phyloP scores from a whole-genome alignment of 163 green algal species.

The Scenedesmus sp. region DNA sequence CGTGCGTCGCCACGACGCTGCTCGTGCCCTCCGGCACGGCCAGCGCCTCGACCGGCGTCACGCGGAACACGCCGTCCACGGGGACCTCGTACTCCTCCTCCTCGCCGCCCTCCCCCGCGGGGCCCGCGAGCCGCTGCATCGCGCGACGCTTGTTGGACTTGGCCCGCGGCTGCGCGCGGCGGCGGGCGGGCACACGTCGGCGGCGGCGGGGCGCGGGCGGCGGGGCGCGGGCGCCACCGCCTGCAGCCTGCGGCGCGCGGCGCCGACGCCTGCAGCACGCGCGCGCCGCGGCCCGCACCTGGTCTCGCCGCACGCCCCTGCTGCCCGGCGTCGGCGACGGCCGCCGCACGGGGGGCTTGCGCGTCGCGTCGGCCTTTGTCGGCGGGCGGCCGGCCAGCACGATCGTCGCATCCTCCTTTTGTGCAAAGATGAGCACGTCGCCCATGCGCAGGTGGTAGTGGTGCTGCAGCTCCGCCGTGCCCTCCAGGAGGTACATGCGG shows the following conservation, averaged over 20 bases:
- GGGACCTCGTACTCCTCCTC: constrained; percentile 54
- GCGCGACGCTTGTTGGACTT: constrained; percentile 36
- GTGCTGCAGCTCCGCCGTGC: constrained; percentile 68
- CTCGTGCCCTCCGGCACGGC: constrained; percentile 7
- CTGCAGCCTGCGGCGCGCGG: no score
- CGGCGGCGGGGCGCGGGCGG: no score
- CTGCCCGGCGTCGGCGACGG: constrained; percentile 34
- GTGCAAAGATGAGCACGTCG: constrained; percentile 88
- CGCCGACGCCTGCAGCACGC: no score
- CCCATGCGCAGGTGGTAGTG: constrained; percentile 73
- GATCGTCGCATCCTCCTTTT: constrained; percentile 60
- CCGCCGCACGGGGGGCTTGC: constrained; percentile 48
- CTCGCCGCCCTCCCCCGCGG: constrained; percentile 31
- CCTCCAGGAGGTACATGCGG: constrained; percentile 89
- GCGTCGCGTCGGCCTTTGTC: constrained; percentile 53
- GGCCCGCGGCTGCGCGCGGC: no score
- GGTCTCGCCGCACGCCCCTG: neutral
- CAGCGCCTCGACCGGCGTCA: no score
- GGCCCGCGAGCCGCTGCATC: constrained; percentile 34
- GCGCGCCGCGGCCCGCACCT: constrained; percentile 2
- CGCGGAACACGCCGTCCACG: constrained; percentile 59
- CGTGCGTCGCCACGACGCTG: constrained; percentile 46
- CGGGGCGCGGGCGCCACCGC: neutral
- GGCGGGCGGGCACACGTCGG: no score
- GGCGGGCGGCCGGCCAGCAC: constrained; percentile 50